phyloP scores from a whole-genome alignment of 495 filamentous ascomycete species.

The Trichoderma orchidacearum region DNA sequence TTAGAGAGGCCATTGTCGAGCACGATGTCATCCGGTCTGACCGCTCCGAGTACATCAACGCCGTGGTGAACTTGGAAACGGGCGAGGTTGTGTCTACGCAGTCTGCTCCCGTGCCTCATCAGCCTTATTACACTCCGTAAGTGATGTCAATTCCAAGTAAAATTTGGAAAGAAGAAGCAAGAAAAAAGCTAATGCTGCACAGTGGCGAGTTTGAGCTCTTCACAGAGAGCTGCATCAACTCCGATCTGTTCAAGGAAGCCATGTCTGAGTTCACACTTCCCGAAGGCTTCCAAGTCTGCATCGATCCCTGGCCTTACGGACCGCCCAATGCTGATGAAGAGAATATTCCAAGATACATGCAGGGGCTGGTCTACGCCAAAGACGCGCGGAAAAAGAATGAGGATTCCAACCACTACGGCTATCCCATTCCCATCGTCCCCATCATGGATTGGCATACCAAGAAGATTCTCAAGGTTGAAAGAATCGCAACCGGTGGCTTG shows the following conservation, averaged over 20 bases:
- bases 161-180: not conserved
- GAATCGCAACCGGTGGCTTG: slow-evolving; percentile 35
- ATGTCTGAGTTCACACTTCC: slow-evolving; percentile 49
- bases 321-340: slow-evolving; percentile 45
- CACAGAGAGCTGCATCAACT: slow-evolving; percentile 43
- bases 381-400: slow-evolving; percentile 30
- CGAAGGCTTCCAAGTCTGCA: slow-evolving; percentile 46
- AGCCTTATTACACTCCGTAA: slow-evolving; percentile 48
- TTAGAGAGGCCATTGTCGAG: slow-evolving; percentile 46
- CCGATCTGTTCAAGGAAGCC: slow-evolving; percentile 46
- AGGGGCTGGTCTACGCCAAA: slow-evolving; percentile 33
- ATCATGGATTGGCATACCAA: slow-evolving; percentile 38
- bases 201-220: slow-evolving; percentile 51
- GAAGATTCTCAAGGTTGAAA: slow-evolving; percentile 38
- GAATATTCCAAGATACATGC: slow-evolving; percentile 36
- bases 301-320: slow-evolving; percentile 62
- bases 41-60: slow-evolving; percentile 46
- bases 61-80: slow-evolving; percentile 43
- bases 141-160: slow-evolving; percentile 12
- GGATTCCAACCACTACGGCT: slow-evolving; percentile 43
- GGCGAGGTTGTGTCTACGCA: slow-evolving; percentile 34
- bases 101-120: slow-evolving; percentile 42
- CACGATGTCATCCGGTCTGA: slow-evolving; percentile 52
- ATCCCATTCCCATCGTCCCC: slow-evolving; percentile 41
- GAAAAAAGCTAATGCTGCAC: not conserved